phyloP scores from a whole-genome alignment of 75 land plant species.

The Isoetes taiwanensis region DNA sequence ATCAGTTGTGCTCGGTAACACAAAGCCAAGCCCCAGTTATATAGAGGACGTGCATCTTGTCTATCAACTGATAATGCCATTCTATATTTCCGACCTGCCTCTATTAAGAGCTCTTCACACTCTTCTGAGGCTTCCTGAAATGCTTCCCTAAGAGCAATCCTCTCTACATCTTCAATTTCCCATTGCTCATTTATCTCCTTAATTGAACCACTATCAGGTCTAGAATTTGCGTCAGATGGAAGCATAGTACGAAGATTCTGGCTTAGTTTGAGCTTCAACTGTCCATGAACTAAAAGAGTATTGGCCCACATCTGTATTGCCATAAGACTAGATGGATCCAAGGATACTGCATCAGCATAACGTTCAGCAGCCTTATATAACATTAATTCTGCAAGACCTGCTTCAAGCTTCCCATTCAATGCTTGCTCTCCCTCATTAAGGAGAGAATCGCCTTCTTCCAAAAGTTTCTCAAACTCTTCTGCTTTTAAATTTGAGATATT shows the following conservation, averaged over 20 bases:
- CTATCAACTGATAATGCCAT: conserved; percentile 60
- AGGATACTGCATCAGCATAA: conserved; percentile 39
- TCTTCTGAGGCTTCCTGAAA: conserved; percentile 67
- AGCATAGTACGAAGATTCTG: conserved; percentile 41
- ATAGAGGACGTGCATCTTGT: conserved; percentile 59
- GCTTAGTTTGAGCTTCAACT: conserved; percentile 72
- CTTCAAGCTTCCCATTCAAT: conserved; percentile 28
- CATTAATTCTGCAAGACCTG: conserved; percentile 39
- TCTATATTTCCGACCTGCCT: conserved; percentile 78
- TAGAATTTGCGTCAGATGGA: conserved; percentile 20
- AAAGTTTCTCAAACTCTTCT: conserved; percentile 30
- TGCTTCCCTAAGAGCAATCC: conserved; percentile 19
- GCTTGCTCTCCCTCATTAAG: conserved; percentile 48
- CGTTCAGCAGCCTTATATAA: conserved; percentile 44
- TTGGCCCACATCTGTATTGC: conserved; percentile 83
- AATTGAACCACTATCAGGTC: neutral
- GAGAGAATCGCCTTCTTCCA: conserved; percentile 41
- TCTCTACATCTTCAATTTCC: conserved; percentile 23
- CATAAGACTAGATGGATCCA: conserved; percentile 70
- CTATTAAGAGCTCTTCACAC: conserved; percentile 77
- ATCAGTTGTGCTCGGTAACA: conserved; percentile 71
- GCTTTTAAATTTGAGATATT: conserved; percentile 33
- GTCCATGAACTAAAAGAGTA: conserved; percentile 79
- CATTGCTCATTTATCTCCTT: no score
- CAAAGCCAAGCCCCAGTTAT: conserved; percentile 95